Evolutionary conservation across 306 rosid species (phyloP).

Genomic region (Vachellia collinsii): DNA sequence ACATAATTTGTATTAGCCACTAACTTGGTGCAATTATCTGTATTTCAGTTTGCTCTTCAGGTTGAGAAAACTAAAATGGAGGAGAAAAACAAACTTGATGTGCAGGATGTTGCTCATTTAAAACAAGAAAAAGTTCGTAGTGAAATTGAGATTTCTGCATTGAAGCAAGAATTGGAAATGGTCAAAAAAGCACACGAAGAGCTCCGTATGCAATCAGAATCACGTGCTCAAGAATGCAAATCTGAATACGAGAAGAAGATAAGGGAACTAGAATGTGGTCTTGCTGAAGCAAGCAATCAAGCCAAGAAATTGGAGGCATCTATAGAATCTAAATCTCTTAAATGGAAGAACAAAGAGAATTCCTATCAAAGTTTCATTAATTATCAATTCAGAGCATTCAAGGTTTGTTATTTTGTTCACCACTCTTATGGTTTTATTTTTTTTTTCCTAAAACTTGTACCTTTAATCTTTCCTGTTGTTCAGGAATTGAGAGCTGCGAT

Average conservation of each 20-base stretch:
- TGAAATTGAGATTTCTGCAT: conserved; percentile 63
- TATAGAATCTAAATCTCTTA: conserved; percentile 74
- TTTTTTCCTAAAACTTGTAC: conserved; percentile 24
- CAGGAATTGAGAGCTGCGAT: conserved; percentile 70
- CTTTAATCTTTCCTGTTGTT: conserved; percentile 32
- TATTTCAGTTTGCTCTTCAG: conserved; percentile 52
- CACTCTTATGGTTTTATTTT: conserved; percentile 23
- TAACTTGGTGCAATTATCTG: conserved; percentile 26
- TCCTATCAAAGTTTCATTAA: conserved; percentile 60
- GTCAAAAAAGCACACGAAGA: conserved; percentile 63
- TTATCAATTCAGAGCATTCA: conserved; percentile 60
- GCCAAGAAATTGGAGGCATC: conserved; percentile 72
- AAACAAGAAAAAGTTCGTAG: conserved; percentile 66
- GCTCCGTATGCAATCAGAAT: conserved; percentile 58
- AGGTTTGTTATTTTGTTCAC: conserved; percentile 58
- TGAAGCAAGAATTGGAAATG: conserved; percentile 69
- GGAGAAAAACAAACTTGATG: conserved; percentile 80
- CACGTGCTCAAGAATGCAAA: conserved; percentile 65
- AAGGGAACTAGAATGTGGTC: conserved; percentile 57
- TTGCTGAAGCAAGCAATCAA: conserved; percentile 67
- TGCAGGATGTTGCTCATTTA: conserved; percentile 66
- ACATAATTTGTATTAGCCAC: conserved; percentile 29
- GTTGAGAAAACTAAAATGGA: conserved; percentile 67
- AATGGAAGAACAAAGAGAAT: conserved; percentile 81
- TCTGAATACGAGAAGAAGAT: conserved; percentile 62